phyloP scores from a whole-genome alignment of 805 yeast species.

The Saturnispora sanitii region DNA sequence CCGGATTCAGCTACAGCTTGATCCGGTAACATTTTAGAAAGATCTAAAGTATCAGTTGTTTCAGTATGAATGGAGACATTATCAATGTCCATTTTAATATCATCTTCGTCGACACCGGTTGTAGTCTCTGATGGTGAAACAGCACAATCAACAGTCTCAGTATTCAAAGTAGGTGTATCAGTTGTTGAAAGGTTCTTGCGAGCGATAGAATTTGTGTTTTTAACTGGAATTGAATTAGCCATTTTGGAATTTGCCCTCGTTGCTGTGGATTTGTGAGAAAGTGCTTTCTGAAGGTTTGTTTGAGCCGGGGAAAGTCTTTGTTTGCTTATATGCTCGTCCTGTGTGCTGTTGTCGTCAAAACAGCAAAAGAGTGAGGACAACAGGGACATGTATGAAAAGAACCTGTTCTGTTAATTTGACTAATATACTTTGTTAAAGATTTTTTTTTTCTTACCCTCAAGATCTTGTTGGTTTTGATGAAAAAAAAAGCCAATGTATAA shows the following conservation, averaged over 20 bases:
- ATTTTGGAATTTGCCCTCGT: not conserved
- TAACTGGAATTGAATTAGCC: not conserved
- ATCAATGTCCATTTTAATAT: slow-evolving; percentile 12
- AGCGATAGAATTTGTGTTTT: no score
- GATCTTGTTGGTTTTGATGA: no score
- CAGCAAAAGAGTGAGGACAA: slow-evolving; percentile 28
- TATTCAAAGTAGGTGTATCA: no score
- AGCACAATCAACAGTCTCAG: no score
- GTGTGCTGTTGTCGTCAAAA: slow-evolving; percentile 25
- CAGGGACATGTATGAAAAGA: slow-evolving; percentile 23
- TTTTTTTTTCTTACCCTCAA: no score
- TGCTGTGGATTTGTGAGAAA: slow-evolving; percentile 16
- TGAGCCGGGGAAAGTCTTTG: slow-evolving; percentile 23
- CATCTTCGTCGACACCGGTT: slow-evolving; percentile 2
- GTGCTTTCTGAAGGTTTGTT: slow-evolving; percentile 28
- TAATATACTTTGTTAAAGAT: not conserved
- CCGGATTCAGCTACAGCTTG: slow-evolving; percentile 61
- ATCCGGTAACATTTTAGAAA: slow-evolving; percentile 59
- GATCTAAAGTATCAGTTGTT: slow-evolving; percentile 37
- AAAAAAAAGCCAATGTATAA: no score
- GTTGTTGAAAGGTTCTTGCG: not conserved
- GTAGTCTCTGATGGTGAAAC: not conserved
- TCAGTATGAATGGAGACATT: slow-evolving; percentile 27
- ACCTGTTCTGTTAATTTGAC: not conserved
- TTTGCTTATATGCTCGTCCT: slow-evolving; percentile 20